Conservation (phyloP, 495 filamentous ascomycete species). For the Lasiosphaeriaceae sp. region DNA sequence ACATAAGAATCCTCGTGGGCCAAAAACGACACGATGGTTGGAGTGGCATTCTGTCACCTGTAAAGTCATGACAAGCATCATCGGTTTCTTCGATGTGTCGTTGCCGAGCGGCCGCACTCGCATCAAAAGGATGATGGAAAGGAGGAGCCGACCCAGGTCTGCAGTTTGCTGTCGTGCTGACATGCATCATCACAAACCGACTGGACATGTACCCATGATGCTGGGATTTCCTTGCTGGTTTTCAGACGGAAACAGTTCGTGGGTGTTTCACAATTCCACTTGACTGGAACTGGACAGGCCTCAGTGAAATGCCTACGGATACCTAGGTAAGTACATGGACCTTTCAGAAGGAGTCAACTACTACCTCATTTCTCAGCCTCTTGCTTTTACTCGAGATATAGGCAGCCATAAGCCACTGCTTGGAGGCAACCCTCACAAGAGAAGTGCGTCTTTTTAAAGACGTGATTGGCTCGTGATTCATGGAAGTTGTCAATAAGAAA, state of each 20-base stretch:
- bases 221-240: neutral
- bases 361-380: too few species aligned
- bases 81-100: too few species aligned
- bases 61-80: too few species aligned
- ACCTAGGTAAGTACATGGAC: too few species aligned
- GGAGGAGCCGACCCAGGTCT: neutral
- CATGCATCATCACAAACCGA: neutral
- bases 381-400: too few species aligned
- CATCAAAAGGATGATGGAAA: neutral
- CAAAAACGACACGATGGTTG: too few species aligned
- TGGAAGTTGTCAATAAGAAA: slow-evolving; percentile 10
- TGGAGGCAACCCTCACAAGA: neutral
- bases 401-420: too few species aligned
- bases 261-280: slow-evolving; percentile 1
- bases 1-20: too few species aligned
- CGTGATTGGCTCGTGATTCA: neutral
- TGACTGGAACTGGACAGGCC: neutral
- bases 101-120: too few species aligned
- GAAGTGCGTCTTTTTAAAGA: neutral
- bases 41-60: too few species aligned
- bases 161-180: neutral
- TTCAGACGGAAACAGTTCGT: slow-evolving; percentile 1
- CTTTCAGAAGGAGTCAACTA: too few species aligned
- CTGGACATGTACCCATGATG: neutral
- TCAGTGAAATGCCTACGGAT: too few species aligned